A percentile compares a stretch with the other conserved stretches of the same genome.
Conservation (phyloP, 75 land plant genomes). For the Pinus albicaulis region DNA sequence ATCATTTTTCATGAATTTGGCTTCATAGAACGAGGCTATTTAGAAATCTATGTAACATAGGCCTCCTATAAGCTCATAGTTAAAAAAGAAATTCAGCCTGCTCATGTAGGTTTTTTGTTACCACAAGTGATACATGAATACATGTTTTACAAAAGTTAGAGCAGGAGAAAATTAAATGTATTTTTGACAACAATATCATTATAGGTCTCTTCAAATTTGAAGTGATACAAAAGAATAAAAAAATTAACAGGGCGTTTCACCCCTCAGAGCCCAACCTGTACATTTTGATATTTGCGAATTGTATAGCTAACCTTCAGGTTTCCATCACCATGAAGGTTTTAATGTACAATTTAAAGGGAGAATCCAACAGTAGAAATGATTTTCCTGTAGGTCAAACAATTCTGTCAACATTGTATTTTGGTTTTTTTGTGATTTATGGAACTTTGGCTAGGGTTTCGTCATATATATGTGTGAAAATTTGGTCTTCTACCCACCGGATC, state of each 20-base stretch:
- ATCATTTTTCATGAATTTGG: slow-evolving; percentile 7
- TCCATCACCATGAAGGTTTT: background rate
- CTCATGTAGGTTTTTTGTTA: background rate
- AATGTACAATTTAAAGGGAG: slow-evolving; percentile 2
- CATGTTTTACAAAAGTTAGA: slow-evolving; percentile 2
- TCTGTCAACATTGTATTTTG: slow-evolving; percentile 28
- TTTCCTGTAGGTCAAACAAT: slow-evolving; percentile 26
- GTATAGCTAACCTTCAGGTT: slow-evolving; percentile 1
- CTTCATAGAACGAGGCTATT: background rate
- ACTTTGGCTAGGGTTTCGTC: slow-evolving; percentile 17
- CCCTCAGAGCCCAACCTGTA: background rate
- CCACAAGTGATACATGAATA: background rate
- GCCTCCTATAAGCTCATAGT: slow-evolving; percentile 3
- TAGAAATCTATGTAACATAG: background rate
- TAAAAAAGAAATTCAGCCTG: background rate
- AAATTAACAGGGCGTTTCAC: background rate
- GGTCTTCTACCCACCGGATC: slow-evolving; percentile 22
- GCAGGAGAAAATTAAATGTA: slow-evolving; percentile 5
- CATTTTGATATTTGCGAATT: slow-evolving; percentile 7
- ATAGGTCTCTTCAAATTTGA: background rate
- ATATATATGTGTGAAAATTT: slow-evolving; percentile 13
- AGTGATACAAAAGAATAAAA: background rate
- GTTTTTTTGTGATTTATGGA: slow-evolving; percentile 22
- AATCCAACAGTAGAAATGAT: slow-evolving; percentile 10
- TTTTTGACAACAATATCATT: background rate